Evolutionary conservation across 306 rosid species (phyloP).

Genomic region (Pyrus bretschneideri): DNA sequence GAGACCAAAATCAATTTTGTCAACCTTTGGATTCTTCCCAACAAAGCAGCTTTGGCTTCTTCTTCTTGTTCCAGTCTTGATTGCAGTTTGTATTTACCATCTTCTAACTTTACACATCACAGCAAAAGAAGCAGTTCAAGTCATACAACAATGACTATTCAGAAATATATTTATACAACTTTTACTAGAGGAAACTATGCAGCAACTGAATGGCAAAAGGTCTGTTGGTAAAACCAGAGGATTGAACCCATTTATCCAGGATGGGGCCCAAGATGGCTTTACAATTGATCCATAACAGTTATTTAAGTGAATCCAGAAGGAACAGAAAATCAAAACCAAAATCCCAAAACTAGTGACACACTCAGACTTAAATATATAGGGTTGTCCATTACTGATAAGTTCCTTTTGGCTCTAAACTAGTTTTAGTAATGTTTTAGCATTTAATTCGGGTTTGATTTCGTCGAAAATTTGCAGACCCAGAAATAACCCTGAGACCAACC

Average conservation of each 20-base stretch:
- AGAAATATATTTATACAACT: background rate
- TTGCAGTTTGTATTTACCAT: conserved; percentile 86
- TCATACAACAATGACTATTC: background rate
- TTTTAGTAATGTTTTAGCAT: background rate
- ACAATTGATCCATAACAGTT: background rate
- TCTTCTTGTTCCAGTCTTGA: conserved; percentile 98
- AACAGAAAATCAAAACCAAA: background rate
- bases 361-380: background rate
- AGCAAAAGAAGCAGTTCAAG: conserved; percentile 32
- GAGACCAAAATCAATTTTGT: conserved; percentile 98
- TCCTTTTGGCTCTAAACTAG: background rate
- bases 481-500: background rate
- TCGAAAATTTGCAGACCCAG: background rate
- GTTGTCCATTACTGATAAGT: background rate
- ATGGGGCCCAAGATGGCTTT: background rate
- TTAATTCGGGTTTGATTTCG: background rate
- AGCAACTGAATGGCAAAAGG: background rate
- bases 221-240: background rate
- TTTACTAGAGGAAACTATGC: background rate
- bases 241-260: background rate
- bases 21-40: conserved; percentile 92
- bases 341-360: background rate
- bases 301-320: background rate
- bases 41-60: conserved; percentile 91
- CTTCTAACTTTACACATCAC: conserved; percentile 68